These are phyloP conservation scores for Fomitopsis betulina DNA, from an alignment of 1,284 basidiomycete genomes.

Conservation along the genomic window DNA sequence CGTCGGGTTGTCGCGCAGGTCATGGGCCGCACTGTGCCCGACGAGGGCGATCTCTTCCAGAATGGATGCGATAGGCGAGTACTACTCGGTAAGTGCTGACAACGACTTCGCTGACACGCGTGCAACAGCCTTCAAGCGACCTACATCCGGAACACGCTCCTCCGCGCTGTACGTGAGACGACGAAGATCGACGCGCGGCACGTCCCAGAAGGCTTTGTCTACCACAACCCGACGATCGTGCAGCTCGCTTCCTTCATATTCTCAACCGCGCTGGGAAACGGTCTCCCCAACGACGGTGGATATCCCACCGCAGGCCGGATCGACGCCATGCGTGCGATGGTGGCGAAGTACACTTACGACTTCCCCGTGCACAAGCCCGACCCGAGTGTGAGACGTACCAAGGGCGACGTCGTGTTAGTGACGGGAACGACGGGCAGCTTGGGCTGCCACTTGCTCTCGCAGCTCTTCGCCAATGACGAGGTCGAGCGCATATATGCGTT, in stretches of 20 bases:
- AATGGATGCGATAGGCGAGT: slow-evolving; percentile 39
- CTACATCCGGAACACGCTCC: slow-evolving; percentile 35
- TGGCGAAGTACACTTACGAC: slow-evolving; percentile 26
- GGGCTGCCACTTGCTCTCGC: slow-evolving; percentile 25
- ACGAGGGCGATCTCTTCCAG: slow-evolving; percentile 40
- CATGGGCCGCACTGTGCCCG: slow-evolving; percentile 18
- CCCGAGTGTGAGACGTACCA: neutral
- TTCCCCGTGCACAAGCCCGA: slow-evolving; percentile 19
- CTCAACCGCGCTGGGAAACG: neutral
- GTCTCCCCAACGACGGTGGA: neutral
- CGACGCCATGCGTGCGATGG: slow-evolving; percentile 25
- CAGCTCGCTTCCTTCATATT: slow-evolving; percentile 24
- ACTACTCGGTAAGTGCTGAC: neutral
- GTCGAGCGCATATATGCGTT: slow-evolving; percentile 28
- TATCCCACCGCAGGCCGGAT: slow-evolving; percentile 8
- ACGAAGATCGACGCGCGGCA: slow-evolving; percentile 17
- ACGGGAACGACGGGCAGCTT: slow-evolving; percentile 34
- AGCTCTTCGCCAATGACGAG: slow-evolving; percentile 13
- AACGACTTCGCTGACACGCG: neutral
- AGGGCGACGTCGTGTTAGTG: slow-evolving; percentile 20
- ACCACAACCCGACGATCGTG: slow-evolving; percentile 29
- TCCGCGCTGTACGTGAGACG: slow-evolving; percentile 28
- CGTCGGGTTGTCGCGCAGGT: slow-evolving; percentile 24
- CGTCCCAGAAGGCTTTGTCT: slow-evolving; percentile 29
- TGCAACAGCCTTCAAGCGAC: slow-evolving; percentile 32